Conservation (phyloP, 257 asterid genomes). For the Ligustrum vulgare region DNA sequence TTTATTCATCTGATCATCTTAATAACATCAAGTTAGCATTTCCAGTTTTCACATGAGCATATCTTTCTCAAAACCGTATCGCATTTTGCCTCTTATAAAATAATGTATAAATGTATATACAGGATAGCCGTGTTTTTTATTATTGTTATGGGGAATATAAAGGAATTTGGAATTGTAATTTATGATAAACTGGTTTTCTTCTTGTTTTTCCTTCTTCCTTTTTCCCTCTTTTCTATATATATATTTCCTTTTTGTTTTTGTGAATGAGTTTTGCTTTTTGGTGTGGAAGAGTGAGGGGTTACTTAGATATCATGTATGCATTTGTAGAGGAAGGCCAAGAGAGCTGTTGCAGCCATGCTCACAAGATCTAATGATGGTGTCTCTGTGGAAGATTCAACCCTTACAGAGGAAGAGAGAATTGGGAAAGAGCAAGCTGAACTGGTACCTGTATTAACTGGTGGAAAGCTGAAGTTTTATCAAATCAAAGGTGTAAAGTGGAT, state of each 20-base stretch:
- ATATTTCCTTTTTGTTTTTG: background rate
- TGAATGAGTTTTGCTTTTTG: background rate
- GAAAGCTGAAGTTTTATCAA: slow-evolving; percentile 87
- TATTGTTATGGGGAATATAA: background rate
- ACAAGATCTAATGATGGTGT: slow-evolving; percentile 70
- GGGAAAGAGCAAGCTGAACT: slow-evolving; percentile 89
- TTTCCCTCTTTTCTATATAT: too few relatives aligned
- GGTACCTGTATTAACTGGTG: slow-evolving; percentile 91
- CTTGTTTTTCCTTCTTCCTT: background rate
- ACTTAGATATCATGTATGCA: background rate
- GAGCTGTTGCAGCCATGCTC: slow-evolving; percentile 97
- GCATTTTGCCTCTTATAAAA: background rate
- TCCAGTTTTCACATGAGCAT: background rate
- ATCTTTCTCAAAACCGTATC: background rate
- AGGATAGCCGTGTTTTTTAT: background rate
- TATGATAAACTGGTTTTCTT: background rate
- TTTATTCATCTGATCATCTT: background rate
- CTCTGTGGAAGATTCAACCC: slow-evolving; percentile 55
- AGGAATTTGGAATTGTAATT: background rate
- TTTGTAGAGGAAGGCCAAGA: slow-evolving; percentile 75
- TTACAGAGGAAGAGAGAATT: slow-evolving; percentile 67
- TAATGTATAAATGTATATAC: background rate
- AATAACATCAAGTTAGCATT: background rate
- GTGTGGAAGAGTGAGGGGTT: background rate
- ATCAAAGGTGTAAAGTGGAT: slow-evolving; percentile 97